Conservation (phyloP, 2,329 filamentous ascomycete species). For the Colletotrichum godetiae region DNA sequence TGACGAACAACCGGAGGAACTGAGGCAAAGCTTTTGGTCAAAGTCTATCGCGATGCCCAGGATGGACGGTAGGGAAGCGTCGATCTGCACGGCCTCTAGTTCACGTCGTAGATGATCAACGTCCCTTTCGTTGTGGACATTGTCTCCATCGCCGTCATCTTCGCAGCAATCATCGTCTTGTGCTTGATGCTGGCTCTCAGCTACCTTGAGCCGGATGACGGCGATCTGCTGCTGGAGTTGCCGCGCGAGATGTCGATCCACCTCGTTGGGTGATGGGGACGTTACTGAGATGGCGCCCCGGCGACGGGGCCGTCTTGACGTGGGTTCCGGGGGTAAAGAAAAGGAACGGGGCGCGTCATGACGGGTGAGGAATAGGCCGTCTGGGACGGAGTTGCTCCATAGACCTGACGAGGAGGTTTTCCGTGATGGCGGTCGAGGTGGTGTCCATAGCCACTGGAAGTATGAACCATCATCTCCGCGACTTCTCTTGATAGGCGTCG, state of each 20-base stretch:
- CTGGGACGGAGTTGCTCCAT: constrained; percentile 15
- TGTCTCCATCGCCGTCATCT: not conserved
- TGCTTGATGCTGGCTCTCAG: not conserved
- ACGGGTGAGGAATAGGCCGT: constrained; percentile 11
- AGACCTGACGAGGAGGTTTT: not conserved
- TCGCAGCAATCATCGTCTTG: not conserved
- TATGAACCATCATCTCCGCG: not conserved
- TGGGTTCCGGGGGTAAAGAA: constrained; percentile 11
- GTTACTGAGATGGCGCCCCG: constrained; percentile 31
- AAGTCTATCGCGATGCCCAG: constrained; percentile 23
- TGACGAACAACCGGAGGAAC: constrained; percentile 5
- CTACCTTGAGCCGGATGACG: constrained; percentile 13
- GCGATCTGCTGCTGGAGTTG: constrained; percentile 31
- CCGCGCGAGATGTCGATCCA: constrained; percentile 24
- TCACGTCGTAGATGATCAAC: constrained; percentile 15
- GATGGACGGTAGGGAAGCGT: constrained; percentile 21
- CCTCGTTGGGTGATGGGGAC: constrained; percentile 5
- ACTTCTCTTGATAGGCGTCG: constrained; percentile 8
- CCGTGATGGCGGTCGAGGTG: not conserved
- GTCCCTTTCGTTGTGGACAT: not conserved
- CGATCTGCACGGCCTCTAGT: constrained; percentile 29
- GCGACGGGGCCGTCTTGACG: constrained; percentile 7
- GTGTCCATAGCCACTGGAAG: constrained; percentile 29
- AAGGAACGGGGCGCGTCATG: constrained; percentile 15
- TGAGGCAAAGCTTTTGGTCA: constrained; percentile 22